Evolutionary conservation across 345 rosid genomes (phyloP), one percentile per base, ranked within the genome.

Genomic region (Camelina laxa): DNA sequence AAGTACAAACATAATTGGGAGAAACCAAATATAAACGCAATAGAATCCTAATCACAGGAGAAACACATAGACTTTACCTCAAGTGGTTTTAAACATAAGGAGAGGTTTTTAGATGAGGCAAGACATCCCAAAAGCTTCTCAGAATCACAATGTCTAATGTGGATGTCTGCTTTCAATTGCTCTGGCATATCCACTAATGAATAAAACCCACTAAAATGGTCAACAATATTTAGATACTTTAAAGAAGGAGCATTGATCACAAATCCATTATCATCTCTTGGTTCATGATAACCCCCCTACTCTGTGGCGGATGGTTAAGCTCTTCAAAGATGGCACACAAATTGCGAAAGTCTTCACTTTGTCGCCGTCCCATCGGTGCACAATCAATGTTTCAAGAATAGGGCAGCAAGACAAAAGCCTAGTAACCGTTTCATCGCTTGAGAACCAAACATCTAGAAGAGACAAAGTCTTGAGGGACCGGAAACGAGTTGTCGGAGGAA

Each of bases 111-210:
- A 31, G 56, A 39, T 31, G 69, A 65, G 24, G 56, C 27, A 65
- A 65, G 69, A 47, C 7, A 47, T 65, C 24, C 69, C n/a, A 45
- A 4, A 64, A 64, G 69, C 69, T 27, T 16, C 56, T 64, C 69
- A 47, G 69, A 44, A 47, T 64, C 24, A 47, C 22, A 9, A 16
- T 64, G 55, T 7, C 54, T 64, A 45, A 64, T 15, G 10, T 45
- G 54, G 55, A 45, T 47, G n/a, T 27, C 30, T 17, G 55, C 55
- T 30, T 45, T 39, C 16, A 44, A 7, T 19, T 8, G 5, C 41
- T 44, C 47, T 0, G 70, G 6, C 19, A 65, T 19, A 65, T 49
- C 17, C 19, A 31, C 45, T 16, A 49, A 30, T 4, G 58, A 48
- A 12, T 5, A 47, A 48, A 11, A 49, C 16, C 16, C 27, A 11